Base-by-base conservation (phyloP, 805 yeast genomes). In the Kodamaea kakaduensis region DNA sequence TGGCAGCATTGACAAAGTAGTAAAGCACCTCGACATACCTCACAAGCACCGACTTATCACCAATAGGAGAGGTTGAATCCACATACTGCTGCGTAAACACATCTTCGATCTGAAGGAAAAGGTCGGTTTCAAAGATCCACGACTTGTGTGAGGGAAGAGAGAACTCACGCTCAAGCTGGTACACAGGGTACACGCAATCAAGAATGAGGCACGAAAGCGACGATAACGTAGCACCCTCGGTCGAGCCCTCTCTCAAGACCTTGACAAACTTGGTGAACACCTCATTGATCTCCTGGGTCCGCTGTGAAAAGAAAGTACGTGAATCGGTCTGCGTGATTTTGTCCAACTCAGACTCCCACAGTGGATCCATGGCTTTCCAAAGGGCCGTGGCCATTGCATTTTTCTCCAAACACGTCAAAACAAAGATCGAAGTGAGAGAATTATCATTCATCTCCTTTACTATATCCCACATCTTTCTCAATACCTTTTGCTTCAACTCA, bases 111-210 rank as follows among this genome's bases (percentile, higher is more conserved):
- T 51, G 39, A 6, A 63, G 34, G 14, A 73, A 45, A 25, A 66
- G 48, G 13, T 62, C 61, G 16, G 72, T 52, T 17, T 64, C 67
- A 17, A 69, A 65, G 23, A 74, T 60, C 84, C 84, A 77, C 9
- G 70, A 67, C 25, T 61, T 58, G 4, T 31, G 17, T 46, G 42
- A 1, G 7, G 56, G 3, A 49, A 34, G 25, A 56, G 61, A 3
- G 47, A 25, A 67, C 3, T 51, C 37, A 4, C 54, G 55, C 46
- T 77, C 82, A 36, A 67, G 64, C n/a, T 38, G 20, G 33, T 50
- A 54, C 3, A 66, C 56, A 1, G 62, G 65, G 40, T 60, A 61
- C 28, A 62, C 42, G 3, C 61, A 47, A 3, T 41, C 37, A 6
- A 52, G 57, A 21, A 65, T 38, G n/a, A 26, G 22, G 9, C 20